Conservation (phyloP, 805 yeast species). For the Candida piceae region DNA sequence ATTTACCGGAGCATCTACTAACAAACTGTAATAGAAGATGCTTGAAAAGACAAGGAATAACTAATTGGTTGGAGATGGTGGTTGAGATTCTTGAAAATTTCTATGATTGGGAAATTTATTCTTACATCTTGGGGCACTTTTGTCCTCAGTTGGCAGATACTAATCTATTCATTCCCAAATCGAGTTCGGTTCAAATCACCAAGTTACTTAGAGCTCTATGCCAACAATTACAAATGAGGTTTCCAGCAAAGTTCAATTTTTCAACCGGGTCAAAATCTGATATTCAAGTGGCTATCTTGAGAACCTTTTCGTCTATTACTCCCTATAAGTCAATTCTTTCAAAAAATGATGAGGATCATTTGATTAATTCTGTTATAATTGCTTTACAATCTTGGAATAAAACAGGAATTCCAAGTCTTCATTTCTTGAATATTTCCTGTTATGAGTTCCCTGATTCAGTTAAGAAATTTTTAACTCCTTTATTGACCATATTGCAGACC, state of each 20-base stretch:
- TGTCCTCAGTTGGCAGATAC: conserved; percentile 65
- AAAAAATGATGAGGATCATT: conserved; percentile 56
- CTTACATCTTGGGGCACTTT: conserved; percentile 60
- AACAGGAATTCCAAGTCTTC: conserved; percentile 73
- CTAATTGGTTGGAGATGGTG: conserved; percentile 48
- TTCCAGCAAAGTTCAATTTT: conserved; percentile 37
- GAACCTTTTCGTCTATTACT: conserved; percentile 56
- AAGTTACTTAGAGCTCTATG: conserved; percentile 40
- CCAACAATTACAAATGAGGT: conserved; percentile 50
- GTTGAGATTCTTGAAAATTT: conserved; percentile 45
- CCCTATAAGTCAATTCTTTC: conserved; percentile 54
- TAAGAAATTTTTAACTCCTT: conserved; percentile 60
- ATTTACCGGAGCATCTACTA: conserved; percentile 41
- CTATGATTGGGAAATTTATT: conserved; percentile 66
- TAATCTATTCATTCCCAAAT: conserved; percentile 39
- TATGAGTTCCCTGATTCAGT: conserved; percentile 74
- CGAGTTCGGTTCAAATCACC: conserved; percentile 36
- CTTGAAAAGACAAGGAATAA: conserved; percentile 32
- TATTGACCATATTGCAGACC: conserved; percentile 69
- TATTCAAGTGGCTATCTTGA: conserved; percentile 58
- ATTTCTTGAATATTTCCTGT: conserved; percentile 70
- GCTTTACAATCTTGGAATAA: conserved; percentile 74
- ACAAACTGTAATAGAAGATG: conserved; percentile 33
- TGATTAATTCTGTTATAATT: conserved; percentile 52
- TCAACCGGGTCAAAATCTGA: conserved; percentile 47